Conservation (phyloP, 345 rosid species). For the Heritiera littoralis region DNA sequence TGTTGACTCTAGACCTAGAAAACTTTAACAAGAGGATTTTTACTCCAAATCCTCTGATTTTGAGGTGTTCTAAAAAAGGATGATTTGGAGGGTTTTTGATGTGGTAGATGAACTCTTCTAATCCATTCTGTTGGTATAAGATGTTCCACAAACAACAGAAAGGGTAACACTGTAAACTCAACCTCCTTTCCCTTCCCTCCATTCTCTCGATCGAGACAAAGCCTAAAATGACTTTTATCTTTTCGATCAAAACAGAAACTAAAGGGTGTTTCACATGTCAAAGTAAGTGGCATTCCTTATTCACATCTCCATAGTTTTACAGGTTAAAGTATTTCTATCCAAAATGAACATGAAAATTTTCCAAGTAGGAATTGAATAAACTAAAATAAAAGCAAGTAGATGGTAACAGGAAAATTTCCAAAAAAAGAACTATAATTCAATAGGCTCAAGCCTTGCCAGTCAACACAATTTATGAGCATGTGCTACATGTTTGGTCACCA, state of each 20-base stretch:
- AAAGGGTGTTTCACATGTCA: neutral
- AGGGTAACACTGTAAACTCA: neutral
- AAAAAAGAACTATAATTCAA: neutral
- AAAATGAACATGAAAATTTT: neutral
- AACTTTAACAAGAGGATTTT: no score
- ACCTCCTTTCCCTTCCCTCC: neutral
- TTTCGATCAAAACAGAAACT: neutral
- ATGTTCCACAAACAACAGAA: neutral
- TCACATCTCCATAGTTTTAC: neutral
- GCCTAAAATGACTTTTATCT: neutral
- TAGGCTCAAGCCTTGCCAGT: neutral
- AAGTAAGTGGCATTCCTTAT: neutral
- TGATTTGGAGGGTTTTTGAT: neutral
- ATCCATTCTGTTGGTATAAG: neutral
- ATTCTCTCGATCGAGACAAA: neutral
- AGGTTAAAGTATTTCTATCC: neutral
- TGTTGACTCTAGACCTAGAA: neutral
- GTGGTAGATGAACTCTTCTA: neutral
- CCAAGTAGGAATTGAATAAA: neutral
- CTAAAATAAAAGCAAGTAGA: neutral
- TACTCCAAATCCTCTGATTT: neutral
- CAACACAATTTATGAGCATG: neutral
- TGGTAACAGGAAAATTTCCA: neutral
- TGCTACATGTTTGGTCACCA: neutral
- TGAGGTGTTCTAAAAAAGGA: neutral